Percentiles rank a stretch among this genome's conserved stretches.
These are phyloP conservation scores for Hypoxylon crocopeplum DNA, from an alignment of 495 filamentous ascomycete species.

Conservation along the genomic window DNA sequence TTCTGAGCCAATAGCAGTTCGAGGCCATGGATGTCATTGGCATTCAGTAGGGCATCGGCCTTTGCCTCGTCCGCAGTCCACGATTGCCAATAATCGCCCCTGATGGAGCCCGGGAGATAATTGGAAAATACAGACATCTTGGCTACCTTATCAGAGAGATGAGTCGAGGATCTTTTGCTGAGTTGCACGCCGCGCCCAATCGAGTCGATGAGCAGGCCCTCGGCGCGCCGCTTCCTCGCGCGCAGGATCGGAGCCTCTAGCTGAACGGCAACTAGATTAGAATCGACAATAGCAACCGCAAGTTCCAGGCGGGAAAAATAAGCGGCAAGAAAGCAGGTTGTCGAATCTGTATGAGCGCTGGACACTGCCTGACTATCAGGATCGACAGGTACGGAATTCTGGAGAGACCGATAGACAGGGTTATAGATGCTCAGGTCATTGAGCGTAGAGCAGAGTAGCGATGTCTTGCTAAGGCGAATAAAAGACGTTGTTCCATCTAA, in stretches of 20 bases:
- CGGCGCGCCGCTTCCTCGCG: constrained; percentile 66
- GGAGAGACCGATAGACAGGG: constrained; percentile 69
- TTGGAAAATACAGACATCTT: constrained; percentile 45
- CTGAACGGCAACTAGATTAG: constrained; percentile 66
- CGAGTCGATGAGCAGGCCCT: constrained; percentile 73
- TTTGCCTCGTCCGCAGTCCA: constrained; percentile 45
- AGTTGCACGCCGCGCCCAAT: constrained; percentile 63
- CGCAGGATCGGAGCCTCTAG: constrained; percentile 65
- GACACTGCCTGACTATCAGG: constrained; percentile 18
- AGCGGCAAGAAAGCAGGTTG: constrained; percentile 55
- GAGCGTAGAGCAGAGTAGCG: constrained; percentile 52
- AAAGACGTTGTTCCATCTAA: constrained; percentile 54
- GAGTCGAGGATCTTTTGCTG: constrained; percentile 27
- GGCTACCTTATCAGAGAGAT: constrained; percentile 16
- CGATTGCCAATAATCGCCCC: constrained; percentile 43
- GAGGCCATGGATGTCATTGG: constrained; percentile 56
- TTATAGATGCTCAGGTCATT: constrained; percentile 64
- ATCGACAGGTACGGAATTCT: constrained; percentile 58
- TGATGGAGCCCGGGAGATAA: constrained; percentile 47
- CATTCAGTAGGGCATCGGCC: constrained; percentile 54
- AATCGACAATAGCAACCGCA: constrained; percentile 64
- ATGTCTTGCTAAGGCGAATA: constrained; percentile 58
- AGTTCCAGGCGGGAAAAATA: constrained; percentile 70
- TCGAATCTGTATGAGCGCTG: constrained; percentile 27
- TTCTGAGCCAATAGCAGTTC: constrained; percentile 59